Conservation (phyloP, 345 rosid species). For the Ceriops zippeliana region DNA sequence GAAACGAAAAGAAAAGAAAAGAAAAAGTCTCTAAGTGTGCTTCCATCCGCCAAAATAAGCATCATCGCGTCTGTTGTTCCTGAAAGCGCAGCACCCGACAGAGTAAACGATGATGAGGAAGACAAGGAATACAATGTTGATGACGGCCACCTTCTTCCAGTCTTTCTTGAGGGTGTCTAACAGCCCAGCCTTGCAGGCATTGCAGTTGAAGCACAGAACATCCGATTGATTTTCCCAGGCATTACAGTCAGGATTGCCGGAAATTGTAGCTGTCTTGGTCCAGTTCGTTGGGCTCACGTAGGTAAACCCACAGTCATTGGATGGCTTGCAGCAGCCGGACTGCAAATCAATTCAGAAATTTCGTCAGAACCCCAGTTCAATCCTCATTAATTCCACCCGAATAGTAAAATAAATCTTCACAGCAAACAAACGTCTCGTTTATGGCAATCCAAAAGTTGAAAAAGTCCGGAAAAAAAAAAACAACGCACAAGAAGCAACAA, state of each 20-base stretch:
- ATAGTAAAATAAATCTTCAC: too few species aligned
- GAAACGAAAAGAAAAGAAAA: too few species aligned
- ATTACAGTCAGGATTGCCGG: slow-evolving; percentile 52
- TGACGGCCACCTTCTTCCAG: slow-evolving; percentile 71
- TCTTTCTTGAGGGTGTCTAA: slow-evolving; percentile 61
- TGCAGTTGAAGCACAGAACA: slow-evolving; percentile 65
- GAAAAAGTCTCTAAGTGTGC: neutral
- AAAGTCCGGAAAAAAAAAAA: too few species aligned
- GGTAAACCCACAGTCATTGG: slow-evolving; percentile 58
- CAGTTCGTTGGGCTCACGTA: slow-evolving; percentile 60
- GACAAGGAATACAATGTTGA: slow-evolving; percentile 65
- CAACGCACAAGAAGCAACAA: neutral
- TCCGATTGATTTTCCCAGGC: slow-evolving; percentile 40
- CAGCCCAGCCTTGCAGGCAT: slow-evolving; percentile 87
- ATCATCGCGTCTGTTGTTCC: slow-evolving; percentile 65
- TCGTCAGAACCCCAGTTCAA: slow-evolving; percentile 8
- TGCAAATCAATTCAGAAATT: slow-evolving; percentile 23
- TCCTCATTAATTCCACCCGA: too few species aligned
- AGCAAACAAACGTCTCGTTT: neutral
- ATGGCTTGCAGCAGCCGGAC: slow-evolving; percentile 96
- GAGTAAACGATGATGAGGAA: slow-evolving; percentile 66
- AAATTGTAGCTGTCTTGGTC: slow-evolving; percentile 25
- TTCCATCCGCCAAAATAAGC: slow-evolving; percentile 23
- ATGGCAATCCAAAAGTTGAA: neutral
- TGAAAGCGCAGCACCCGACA: slow-evolving; percentile 79